Evolutionary conservation across 768 basidiomycete species (phyloP), one percentile per base, ranked within the genome.

Genomic region (Lentinula guzmanii): DNA sequence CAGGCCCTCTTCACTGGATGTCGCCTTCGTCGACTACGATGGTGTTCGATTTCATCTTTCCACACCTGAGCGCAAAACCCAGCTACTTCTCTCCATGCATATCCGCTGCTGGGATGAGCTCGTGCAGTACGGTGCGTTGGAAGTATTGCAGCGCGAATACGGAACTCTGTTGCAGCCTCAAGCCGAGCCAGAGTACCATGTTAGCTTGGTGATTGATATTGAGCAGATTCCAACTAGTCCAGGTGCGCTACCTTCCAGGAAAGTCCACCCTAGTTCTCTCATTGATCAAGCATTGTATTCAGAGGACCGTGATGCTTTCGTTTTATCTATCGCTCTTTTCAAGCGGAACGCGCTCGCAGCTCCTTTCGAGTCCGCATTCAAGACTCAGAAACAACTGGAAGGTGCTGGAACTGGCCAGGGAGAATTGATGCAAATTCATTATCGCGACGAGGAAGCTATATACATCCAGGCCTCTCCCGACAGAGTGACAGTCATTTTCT

Each of bases 91-190:
- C 21, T 98, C 96, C 34, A 98, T 99, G 94, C 88, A 89, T 73
- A 95, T 98, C 62, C 89, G 92, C 53, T 99, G 96, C 77, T 99
- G 96, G 96, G 85, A 89, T 63, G 94, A 98, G 71, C 85, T 99
- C 50, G 87, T 87, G 10, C 79, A 82, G 57, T 96, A 92, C 69
- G 97, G 96, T 50, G 97, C 92, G 1, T 68, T 86, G 35, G 86
- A 92, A 55, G 75, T 96, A 39, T 75, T 99, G 60, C 75, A 80
- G 68, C 81, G 90, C 50, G 93, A 96, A 74, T 98, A 98, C 71
- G 93, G 91, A 5, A 68, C 82, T 3, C 77, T 90, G 66, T 72
- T 98, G 53, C 76, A 81, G 62, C 73, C 78, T 24, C 79, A 88
- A 65, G 79, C 88, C 1, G 95, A 99, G 71, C 81, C 86, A 3